phyloP scores from a whole-genome alignment of 179 eudicot genomes.

The Sideroxylon spinosum region DNA sequence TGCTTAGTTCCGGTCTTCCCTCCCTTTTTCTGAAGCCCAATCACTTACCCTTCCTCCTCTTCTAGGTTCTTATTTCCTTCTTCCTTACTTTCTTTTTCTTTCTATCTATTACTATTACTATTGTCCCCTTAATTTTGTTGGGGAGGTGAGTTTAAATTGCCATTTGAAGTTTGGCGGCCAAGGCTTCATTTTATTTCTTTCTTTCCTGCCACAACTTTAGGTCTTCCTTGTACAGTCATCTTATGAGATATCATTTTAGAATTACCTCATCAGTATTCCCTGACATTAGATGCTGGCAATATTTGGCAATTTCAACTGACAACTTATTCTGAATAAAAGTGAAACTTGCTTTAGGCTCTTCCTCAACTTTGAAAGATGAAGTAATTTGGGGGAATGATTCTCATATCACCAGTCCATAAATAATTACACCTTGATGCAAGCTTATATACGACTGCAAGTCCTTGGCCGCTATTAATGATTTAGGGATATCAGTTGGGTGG shows the following conservation, averaged over 20 bases:
- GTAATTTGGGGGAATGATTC: not conserved
- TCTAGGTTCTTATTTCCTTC: not conserved
- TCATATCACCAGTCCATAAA: not conserved
- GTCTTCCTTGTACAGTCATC: not conserved
- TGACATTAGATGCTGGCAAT: not conserved
- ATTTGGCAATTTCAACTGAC: constrained; percentile 1
- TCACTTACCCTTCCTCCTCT: not conserved
- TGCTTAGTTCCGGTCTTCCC: not conserved
- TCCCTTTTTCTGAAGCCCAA: not conserved
- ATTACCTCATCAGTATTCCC: not conserved
- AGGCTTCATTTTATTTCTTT: not conserved
- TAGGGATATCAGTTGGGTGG: too few species aligned
- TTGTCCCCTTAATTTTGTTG: too few species aligned
- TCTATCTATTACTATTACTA: not conserved
- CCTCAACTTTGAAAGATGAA: not conserved
- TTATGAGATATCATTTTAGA: not conserved
- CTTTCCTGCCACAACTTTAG: not conserved
- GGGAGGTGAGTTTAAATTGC: not conserved
- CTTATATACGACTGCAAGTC: not conserved
- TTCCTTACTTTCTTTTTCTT: not conserved
- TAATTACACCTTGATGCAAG: not conserved
- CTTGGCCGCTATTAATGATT: not conserved
- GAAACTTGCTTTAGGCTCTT: constrained; percentile 2
- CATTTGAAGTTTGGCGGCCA: not conserved
- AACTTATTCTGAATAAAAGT: not conserved